Percentiles rank a stretch among this genome's conserved stretches.
These are phyloP conservation scores for Yarrowia galli DNA, from an alignment of 1,139 yeast genomes.

Conservation along the genomic window DNA sequence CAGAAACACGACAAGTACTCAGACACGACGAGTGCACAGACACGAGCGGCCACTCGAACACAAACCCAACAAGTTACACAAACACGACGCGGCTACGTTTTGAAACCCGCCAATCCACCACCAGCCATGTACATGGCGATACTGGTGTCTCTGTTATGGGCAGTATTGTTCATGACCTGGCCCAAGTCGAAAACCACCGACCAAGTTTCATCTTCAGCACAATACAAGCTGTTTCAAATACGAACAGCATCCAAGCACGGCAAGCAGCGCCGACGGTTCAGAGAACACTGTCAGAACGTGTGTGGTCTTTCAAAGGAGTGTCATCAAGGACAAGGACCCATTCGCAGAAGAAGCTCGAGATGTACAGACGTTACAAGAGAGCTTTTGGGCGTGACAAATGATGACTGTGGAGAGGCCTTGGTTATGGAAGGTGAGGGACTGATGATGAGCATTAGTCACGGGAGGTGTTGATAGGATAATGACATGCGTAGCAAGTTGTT, in stretches of 20 bases:
- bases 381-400: not conserved
- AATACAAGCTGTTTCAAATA: conserved; percentile 21
- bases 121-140: conserved; percentile 13
- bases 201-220: conserved; percentile 1
- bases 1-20: not conserved
- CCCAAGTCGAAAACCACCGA: not conserved
- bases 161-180: not conserved
- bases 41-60: not conserved
- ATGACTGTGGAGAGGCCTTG: not conserved
- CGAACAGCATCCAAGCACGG: not conserved
- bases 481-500: too few relatives aligned
- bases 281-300: conserved; percentile 16
- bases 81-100: too few relatives aligned
- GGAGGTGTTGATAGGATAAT: too few relatives aligned
- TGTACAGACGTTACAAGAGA: conserved; percentile 4
- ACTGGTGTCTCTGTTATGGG: not conserved
- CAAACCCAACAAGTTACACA: too few relatives aligned
- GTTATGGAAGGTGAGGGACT: not conserved
- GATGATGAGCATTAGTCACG: too few relatives aligned
- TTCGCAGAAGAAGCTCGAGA: conserved; percentile 4
- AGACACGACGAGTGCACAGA: not conserved
- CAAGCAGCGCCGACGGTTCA: conserved; percentile 8
- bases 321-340: not conserved
- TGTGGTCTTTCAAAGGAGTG: not conserved
- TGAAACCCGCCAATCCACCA: too few relatives aligned